Conservation (phyloP, 208 protist genomes). For the Leishmania arabica region DNA sequence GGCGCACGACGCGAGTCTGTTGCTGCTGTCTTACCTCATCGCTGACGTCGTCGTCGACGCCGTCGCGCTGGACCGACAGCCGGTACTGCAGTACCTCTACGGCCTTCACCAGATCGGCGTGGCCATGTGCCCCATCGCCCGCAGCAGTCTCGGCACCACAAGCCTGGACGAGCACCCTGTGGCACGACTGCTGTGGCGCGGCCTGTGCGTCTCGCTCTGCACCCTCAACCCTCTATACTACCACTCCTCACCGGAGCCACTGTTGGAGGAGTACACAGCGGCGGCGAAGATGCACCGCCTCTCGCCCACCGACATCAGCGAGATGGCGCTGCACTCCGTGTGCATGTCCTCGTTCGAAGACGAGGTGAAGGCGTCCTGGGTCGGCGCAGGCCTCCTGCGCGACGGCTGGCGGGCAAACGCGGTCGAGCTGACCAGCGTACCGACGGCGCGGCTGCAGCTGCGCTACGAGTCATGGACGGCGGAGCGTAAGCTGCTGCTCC, state of each 20-base stretch:
- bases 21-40: conserved; percentile 87
- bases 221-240: conserved; percentile 93
- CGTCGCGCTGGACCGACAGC: conserved; percentile 89
- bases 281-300: conserved; percentile 73
- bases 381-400: conserved; percentile 68
- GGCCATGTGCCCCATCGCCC: conserved; percentile 95
- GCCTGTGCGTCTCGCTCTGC: conserved; percentile 96
- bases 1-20: conserved; percentile 45
- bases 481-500: conserved; percentile 45
- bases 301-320: conserved; percentile 78
- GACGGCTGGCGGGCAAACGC: conserved; percentile 64
- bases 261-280: conserved; percentile 89
- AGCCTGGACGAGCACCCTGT: conserved; percentile 95
- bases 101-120: conserved; percentile 97
- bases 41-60: conserved; percentile 94
- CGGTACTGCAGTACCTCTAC: conserved; percentile 98
- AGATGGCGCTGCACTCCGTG: conserved; percentile 87
- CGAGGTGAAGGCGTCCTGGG: conserved; percentile 51
- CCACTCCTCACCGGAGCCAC: conserved; percentile 92
- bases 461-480: conserved; percentile 70
- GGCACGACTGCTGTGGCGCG: conserved; percentile 88
- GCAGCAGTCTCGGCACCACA: conserved; percentile 96
- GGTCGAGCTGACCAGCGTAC: conserved; percentile 68
- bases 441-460: conserved; percentile 71
- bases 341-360: conserved; percentile 80